A percentile compares a stretch with the other conserved stretches of the same genome.
Conservation (phyloP, 2,329 filamentous ascomycete species). For the Alternaria conjuncta region DNA sequence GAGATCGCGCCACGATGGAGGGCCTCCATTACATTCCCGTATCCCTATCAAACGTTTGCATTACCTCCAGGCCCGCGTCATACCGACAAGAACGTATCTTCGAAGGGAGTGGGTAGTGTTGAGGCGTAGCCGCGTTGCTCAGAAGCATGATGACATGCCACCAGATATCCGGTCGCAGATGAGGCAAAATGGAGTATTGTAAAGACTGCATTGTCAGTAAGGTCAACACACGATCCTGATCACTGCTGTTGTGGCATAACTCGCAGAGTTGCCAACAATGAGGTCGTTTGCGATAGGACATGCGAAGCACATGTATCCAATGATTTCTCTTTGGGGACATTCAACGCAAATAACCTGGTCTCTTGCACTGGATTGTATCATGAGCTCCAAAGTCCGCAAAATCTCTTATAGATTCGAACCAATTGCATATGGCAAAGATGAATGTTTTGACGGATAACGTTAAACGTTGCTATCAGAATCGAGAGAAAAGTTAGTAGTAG, state of each 20-base stretch:
- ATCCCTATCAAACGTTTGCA: too few species aligned
- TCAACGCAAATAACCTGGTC: neutral
- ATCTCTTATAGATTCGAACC: neutral
- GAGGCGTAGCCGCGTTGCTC: neutral
- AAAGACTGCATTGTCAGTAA: neutral
- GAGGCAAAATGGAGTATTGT: neutral
- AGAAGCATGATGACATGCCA: neutral
- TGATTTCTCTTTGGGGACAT: neutral
- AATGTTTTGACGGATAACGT: neutral
- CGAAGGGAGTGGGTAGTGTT: neutral
- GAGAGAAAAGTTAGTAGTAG: neutral
- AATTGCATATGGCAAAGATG: neutral
- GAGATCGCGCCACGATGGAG: neutral
- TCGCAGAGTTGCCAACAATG: neutral
- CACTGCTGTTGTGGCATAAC: neutral
- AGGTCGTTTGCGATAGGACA: neutral
- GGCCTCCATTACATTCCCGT: too few species aligned
- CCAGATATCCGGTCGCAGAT: neutral
- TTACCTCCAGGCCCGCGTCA: too few species aligned
- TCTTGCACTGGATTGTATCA: neutral
- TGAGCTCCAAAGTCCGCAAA: neutral
- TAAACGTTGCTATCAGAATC: neutral
- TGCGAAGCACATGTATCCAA: neutral
- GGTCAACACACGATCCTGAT: neutral
- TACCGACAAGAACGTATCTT: neutral